Evolutionary conservation across 192 early-diverging fungal species (phyloP).

Genomic region (Rhizoclosmatium globosum): DNA sequence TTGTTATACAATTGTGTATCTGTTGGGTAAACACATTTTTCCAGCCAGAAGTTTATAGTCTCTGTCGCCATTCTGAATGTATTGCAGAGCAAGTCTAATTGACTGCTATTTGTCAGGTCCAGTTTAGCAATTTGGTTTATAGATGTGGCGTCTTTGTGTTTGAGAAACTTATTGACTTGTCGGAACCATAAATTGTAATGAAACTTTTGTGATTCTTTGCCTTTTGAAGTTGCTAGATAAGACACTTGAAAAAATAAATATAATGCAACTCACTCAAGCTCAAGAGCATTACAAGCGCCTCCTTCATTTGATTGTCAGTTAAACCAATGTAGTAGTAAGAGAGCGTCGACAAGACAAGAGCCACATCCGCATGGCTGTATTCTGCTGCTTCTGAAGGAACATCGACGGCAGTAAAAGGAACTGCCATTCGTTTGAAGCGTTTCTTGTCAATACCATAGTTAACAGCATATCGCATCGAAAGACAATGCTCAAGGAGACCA

Average conservation of each 20-base stretch:
- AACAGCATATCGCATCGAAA: constrained; percentile 28
- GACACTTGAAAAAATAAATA: background rate
- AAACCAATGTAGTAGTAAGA: constrained; percentile 36
- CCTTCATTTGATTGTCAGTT: background rate
- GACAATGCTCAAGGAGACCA: constrained; percentile 28
- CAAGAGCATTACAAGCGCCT: constrained; percentile 4
- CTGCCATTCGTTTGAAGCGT: constrained; percentile 24
- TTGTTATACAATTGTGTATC: constrained; percentile 24
- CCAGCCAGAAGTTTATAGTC: constrained; percentile 35
- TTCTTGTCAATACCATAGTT: constrained; percentile 25
- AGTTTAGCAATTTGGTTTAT: constrained; percentile 23
- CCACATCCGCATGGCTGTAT: constrained; percentile 30
- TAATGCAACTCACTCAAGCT: background rate
- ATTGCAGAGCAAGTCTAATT: constrained; percentile 7
- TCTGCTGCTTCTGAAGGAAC: constrained; percentile 32
- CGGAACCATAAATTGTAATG: constrained; percentile 20
- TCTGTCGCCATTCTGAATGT: background rate
- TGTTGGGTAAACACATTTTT: background rate
- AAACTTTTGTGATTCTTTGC: constrained; percentile 3
- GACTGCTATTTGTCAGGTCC: constrained; percentile 26
- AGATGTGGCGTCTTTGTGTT: background rate
- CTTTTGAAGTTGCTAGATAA: background rate
- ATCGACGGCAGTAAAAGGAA: constrained; percentile 33
- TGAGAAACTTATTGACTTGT: background rate
- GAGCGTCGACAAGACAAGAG: constrained; percentile 21